These are phyloP conservation scores for Amylocystis lapponica DNA, from an alignment of 768 basidiomycete genomes.

Conservation along the genomic window DNA sequence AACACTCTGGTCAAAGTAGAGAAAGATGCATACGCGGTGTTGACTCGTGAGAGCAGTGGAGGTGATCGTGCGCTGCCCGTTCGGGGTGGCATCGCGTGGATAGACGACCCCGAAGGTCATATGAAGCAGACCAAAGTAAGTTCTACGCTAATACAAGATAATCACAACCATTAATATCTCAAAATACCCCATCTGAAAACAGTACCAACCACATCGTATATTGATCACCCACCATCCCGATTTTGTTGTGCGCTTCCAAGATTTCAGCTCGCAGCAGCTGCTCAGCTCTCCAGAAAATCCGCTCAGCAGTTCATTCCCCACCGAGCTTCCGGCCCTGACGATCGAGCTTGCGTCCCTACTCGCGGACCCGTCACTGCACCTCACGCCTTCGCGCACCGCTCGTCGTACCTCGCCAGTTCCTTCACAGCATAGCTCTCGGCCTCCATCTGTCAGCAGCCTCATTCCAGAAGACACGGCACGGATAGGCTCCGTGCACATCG, in stretches of 20 bases:
- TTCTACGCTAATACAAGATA: slow-evolving; percentile 1
- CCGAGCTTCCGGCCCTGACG: slow-evolving; percentile 52
- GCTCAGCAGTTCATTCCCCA: slow-evolving; percentile 58
- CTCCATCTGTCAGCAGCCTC: slow-evolving; percentile 9
- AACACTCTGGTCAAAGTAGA: slow-evolving; percentile 43
- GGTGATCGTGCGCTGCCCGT: slow-evolving; percentile 24
- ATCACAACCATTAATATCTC: background rate
- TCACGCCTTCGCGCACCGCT: background rate
- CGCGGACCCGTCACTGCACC: slow-evolving; percentile 34
- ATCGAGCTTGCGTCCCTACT: slow-evolving; percentile 53
- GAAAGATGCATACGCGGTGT: slow-evolving; percentile 39
- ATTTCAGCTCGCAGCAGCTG: slow-evolving; percentile 66
- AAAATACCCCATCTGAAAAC: background rate
- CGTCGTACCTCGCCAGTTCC: slow-evolving; percentile 16
- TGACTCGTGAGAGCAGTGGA: slow-evolving; percentile 22
- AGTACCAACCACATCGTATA: slow-evolving; percentile 62
- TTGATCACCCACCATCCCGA: slow-evolving; percentile 60
- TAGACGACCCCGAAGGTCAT: slow-evolving; percentile 44
- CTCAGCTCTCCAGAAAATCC: slow-evolving; percentile 39
- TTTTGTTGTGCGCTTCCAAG: slow-evolving; percentile 63
- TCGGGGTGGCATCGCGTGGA: slow-evolving; percentile 51
- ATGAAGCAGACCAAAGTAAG: slow-evolving; percentile 52
- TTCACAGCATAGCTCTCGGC: slow-evolving; percentile 12
- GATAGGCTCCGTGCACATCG: slow-evolving; percentile 44
- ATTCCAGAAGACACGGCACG: slow-evolving; percentile 14